Evolutionary conservation across 495 filamentous ascomycete species (phyloP).

Genomic region (Endocarpon pusillum): DNA sequence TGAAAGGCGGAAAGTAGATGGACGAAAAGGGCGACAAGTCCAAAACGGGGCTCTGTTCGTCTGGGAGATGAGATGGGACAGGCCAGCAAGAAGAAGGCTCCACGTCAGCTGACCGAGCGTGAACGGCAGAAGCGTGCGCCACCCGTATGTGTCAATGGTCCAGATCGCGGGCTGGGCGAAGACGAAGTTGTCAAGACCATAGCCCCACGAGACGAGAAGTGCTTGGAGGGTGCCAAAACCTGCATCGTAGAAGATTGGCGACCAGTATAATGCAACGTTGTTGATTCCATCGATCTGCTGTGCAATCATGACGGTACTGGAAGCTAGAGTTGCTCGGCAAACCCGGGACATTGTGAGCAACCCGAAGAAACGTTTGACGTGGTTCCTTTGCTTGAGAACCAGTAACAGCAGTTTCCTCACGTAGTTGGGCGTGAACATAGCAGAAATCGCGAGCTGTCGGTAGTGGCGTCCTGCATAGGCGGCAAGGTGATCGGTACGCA

Average conservation of each 20-base stretch:
- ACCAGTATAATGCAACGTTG: constrained; percentile 36
- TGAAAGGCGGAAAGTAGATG: constrained; percentile 34
- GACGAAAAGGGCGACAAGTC: constrained; percentile 32
- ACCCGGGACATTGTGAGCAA: constrained; percentile 37
- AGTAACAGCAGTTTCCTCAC: constrained; percentile 27
- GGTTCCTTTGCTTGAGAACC: constrained; percentile 26
- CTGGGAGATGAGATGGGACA: constrained; percentile 22
- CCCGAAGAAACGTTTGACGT: constrained; percentile 32
- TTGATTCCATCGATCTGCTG: constrained; percentile 35
- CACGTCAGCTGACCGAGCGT: constrained; percentile 47
- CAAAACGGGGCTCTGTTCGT: constrained; percentile 22
- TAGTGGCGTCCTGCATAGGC: constrained; percentile 27
- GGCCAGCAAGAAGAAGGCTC: constrained; percentile 37
- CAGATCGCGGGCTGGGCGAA: constrained; percentile 51
- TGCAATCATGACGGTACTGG: constrained; percentile 33
- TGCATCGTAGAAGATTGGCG: constrained; percentile 35
- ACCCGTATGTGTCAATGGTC: constrained; percentile 49
- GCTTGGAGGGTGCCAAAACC: constrained; percentile 28
- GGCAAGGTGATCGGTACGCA: constrained; percentile 27
- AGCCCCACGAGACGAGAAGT: constrained; percentile 41
- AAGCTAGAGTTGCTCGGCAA: constrained; percentile 33
- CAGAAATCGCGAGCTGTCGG: constrained; percentile 37
- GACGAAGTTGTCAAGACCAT: constrained; percentile 47
- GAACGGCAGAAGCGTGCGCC: constrained; percentile 43
- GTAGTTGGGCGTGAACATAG: constrained; percentile 32